phyloP scores from a whole-genome alignment of 495 filamentous ascomycete species.

The Tuber calosporum region DNA sequence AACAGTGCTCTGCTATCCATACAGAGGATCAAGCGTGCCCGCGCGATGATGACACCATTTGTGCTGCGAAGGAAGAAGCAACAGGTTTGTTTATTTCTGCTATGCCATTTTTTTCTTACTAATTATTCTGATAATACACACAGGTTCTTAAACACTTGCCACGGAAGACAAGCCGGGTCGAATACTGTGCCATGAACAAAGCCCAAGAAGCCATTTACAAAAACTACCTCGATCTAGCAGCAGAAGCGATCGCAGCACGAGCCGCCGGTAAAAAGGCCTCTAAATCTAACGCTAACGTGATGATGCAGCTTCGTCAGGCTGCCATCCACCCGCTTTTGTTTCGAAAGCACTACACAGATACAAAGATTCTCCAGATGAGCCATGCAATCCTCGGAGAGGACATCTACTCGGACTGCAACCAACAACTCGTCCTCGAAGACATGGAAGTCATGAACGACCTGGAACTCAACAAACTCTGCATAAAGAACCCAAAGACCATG shows the following conservation, averaged over 20 bases:
- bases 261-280: slow-evolving; percentile 52
- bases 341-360: slow-evolving; percentile 67
- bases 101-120: background rate
- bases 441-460: slow-evolving; percentile 70
- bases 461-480: slow-evolving; percentile 72
- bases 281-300: slow-evolving; percentile 60
- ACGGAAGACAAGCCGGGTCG: slow-evolving; percentile 66
- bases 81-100: slow-evolving; percentile 45
- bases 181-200: slow-evolving; percentile 68
- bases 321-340: slow-evolving; percentile 89
- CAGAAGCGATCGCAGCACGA: slow-evolving; percentile 52
- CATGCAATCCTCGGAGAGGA: slow-evolving; percentile 63
- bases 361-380: slow-evolving; percentile 67
- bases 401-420: slow-evolving; percentile 53
- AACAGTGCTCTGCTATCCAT: slow-evolving; percentile 67
- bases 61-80: slow-evolving; percentile 88
- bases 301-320: slow-evolving; percentile 87
- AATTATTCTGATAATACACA: background rate
- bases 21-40: slow-evolving; percentile 75
- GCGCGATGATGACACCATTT: slow-evolving; percentile 90
- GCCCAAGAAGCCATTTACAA: slow-evolving; percentile 66
- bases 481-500: slow-evolving; percentile 60
- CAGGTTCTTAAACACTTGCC: slow-evolving; percentile 76
- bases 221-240: slow-evolving; percentile 51
- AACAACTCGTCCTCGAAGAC: slow-evolving; percentile 63